Evolutionary conservation across 495 filamentous ascomycete genomes (phyloP).

Genomic region (Terfezia boudieri): DNA sequence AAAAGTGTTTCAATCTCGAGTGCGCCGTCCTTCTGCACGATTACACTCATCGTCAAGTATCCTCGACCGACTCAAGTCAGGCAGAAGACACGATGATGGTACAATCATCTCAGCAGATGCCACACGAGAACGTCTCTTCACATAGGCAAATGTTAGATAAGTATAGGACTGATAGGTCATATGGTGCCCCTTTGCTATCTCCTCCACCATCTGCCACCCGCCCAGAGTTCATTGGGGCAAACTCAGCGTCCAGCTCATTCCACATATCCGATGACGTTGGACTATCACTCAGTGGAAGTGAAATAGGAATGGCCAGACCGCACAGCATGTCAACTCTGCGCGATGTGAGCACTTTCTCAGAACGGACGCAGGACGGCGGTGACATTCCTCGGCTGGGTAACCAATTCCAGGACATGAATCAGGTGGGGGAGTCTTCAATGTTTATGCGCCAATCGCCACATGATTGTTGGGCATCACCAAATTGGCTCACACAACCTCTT

Average conservation of each 20-base stretch:
- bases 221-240: neutral
- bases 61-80: neutral
- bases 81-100: neutral
- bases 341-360: neutral
- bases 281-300: neutral
- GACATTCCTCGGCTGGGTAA: neutral
- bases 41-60: neutral
- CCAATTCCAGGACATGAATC: neutral
- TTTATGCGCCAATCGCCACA: neutral
- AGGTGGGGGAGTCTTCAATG: neutral
- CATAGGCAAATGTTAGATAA: neutral
- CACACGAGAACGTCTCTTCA: neutral
- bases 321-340: neutral
- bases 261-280: neutral
- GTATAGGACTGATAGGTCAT: neutral
- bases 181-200: neutral
- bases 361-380: neutral
- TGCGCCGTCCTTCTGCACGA: neutral
- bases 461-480: neutral
- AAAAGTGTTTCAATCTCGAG: neutral
- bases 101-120: neutral
- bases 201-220: neutral
- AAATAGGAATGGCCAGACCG: neutral
- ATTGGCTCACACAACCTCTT: neutral
- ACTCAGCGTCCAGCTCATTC: neutral